These are phyloP conservation scores for Pachysolen tannophilus DNA, from an alignment of 805 yeast species.

Conservation along the genomic window DNA sequence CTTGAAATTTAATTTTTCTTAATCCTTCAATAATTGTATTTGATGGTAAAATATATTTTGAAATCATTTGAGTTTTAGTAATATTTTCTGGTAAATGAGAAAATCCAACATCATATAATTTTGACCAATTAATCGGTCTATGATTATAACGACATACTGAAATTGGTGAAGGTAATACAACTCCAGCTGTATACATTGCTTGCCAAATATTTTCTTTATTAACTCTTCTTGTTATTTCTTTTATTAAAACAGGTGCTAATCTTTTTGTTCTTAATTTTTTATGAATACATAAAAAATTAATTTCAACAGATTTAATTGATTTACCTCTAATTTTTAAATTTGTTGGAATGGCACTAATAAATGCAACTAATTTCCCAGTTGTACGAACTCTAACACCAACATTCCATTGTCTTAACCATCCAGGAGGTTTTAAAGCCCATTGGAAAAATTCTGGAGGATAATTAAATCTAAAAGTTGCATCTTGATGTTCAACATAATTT, in stretches of 20 bases:
- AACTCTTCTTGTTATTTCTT: constrained; percentile 90
- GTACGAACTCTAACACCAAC: constrained; percentile 85
- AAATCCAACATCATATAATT: constrained; percentile 84
- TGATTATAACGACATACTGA: constrained; percentile 85
- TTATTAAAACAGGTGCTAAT: constrained; percentile 87
- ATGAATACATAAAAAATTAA: constrained; percentile 91
- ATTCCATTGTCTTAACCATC: constrained; percentile 84
- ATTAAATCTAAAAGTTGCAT: constrained; percentile 85
- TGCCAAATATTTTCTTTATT: constrained; percentile 86
- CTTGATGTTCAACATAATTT: constrained; percentile 92
- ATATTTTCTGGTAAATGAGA: constrained; percentile 67
- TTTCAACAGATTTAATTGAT: constrained; percentile 64
- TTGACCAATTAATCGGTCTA: constrained; percentile 90
- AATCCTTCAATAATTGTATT: constrained; percentile 42
- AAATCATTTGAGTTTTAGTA: constrained; percentile 60
- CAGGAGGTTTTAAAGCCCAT: constrained; percentile 95
- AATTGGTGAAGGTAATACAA: constrained; percentile 86
- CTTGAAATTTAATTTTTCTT: constrained; percentile 49
- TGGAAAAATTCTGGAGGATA: constrained; percentile 75
- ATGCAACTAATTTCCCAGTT: constrained; percentile 77
- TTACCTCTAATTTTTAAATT: constrained; percentile 51
- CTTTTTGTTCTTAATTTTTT: constrained; percentile 91
- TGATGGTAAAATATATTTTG: constrained; percentile 49
- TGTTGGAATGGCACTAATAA: constrained; percentile 86
- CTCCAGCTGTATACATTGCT: constrained; percentile 92